These are phyloP conservation scores for Inosperma sp. DNA, from an alignment of 768 basidiomycete species.

Conservation along the genomic window DNA sequence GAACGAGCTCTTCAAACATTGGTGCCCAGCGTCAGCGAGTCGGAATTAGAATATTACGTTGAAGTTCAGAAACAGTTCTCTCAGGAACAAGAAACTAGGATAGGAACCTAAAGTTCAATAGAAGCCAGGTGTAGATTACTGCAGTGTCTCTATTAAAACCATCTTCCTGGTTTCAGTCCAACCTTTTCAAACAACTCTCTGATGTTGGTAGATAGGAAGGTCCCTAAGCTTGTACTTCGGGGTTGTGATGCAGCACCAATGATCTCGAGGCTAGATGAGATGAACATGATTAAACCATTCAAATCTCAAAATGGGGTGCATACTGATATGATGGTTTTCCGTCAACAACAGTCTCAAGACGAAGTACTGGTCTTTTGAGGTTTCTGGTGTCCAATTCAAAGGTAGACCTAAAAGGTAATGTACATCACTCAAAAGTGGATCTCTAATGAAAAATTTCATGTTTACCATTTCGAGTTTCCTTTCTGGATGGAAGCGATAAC, in stretches of 20 bases:
- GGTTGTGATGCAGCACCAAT: constrained; percentile 43
- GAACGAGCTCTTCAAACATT: constrained; percentile 62
- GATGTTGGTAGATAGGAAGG: constrained; percentile 44
- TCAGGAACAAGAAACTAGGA: constrained; percentile 13
- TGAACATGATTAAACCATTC: background rate
- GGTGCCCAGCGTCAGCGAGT: constrained; percentile 76
- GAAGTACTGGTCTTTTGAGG: constrained; percentile 44
- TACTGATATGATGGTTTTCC: constrained; percentile 52
- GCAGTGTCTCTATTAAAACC: constrained; percentile 41
- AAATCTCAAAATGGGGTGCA: constrained; percentile 15
- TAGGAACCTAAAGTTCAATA: background rate
- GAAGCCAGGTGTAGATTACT: background rate
- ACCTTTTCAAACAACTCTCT: constrained; percentile 53
- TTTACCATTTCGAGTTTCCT: constrained; percentile 68
- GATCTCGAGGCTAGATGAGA: constrained; percentile 39
- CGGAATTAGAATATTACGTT: constrained; percentile 83
- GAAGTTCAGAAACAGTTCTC: constrained; percentile 69
- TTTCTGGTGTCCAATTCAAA: constrained; percentile 68
- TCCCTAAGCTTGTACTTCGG: constrained; percentile 40
- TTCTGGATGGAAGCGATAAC: constrained; percentile 56
- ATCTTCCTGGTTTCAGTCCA: constrained; percentile 49
- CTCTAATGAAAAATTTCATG: constrained; percentile 10
- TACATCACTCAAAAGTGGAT: background rate
- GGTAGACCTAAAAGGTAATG: constrained; percentile 44
- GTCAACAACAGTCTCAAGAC: constrained; percentile 57